Conservation (phyloP, 2,329 filamentous ascomycete species). For the Trichocomaceae sp. region DNA sequence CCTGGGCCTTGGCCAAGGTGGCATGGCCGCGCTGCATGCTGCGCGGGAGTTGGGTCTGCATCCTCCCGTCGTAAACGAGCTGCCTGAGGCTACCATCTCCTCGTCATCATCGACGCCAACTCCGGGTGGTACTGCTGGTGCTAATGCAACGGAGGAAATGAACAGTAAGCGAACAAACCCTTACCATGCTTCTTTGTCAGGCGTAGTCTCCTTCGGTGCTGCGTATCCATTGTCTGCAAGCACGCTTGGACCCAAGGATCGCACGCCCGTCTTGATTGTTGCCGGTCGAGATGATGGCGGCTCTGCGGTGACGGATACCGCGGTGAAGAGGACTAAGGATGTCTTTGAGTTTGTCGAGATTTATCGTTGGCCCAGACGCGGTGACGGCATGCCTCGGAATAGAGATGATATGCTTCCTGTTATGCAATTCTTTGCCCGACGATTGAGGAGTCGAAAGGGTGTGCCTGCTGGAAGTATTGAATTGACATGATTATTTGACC, state of each 20-base stretch:
- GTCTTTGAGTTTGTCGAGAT: slow-evolving; percentile 62
- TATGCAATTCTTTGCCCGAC: slow-evolving; percentile 63
- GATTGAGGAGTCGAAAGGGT: slow-evolving; percentile 38
- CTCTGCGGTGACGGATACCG: slow-evolving; percentile 54
- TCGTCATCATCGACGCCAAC: not conserved
- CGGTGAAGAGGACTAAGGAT: slow-evolving; percentile 56
- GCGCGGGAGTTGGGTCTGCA: slow-evolving; percentile 39
- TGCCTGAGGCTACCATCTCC: slow-evolving; percentile 1
- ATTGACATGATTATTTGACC: slow-evolving; percentile 22
- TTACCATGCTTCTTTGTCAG: slow-evolving; percentile 23
- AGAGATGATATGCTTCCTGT: slow-evolving; percentile 83
- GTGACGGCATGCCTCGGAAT: slow-evolving; percentile 75
- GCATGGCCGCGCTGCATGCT: slow-evolving; percentile 54
- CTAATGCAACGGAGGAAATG: not conserved
- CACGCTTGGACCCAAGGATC: slow-evolving; percentile 27
- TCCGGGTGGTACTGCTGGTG: not conserved
- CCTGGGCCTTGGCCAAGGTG: slow-evolving; percentile 63
- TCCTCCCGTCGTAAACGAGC: slow-evolving; percentile 3
- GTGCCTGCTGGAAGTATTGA: slow-evolving; percentile 43
- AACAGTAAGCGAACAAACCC: slow-evolving; percentile 12
- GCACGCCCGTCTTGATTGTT: slow-evolving; percentile 38
- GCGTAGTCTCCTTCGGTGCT: slow-evolving; percentile 40
- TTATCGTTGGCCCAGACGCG: slow-evolving; percentile 61
- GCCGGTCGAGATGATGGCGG: slow-evolving; percentile 31
- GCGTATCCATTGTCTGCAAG: slow-evolving; percentile 32